Base-by-base conservation (phyloP, 2,329 filamentous ascomycete species). In the Stromatinia cepivora region DNA sequence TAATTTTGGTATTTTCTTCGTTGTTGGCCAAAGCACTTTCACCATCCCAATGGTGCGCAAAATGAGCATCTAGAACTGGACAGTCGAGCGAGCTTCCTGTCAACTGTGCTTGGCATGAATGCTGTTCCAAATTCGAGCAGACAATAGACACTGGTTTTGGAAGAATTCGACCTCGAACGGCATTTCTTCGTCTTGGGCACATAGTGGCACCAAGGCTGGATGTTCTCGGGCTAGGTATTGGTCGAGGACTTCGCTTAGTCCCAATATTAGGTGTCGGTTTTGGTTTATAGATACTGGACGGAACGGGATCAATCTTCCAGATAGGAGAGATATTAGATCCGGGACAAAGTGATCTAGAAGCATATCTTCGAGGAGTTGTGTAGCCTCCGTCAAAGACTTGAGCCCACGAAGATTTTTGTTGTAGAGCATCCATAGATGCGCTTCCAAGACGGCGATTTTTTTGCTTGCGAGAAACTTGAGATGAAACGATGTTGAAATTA, bases 191-290 rank as follows among this genome's bases (percentile, higher is more conserved):
- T 22, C 46, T 48, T 64, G 61, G 61, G 6, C 17, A 5, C 8
- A 53, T 52, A 4, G 61, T 64, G 9, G 61, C 61, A 64, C 61
- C 34, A 39, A 64, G 46, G n/a, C 61, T 64, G 31, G 61, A 64
- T 39, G 15, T 52, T 39, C 61, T 64, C 20, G 61, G 61, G 25
- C 61, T 52, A 42, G 61, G 46, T 20, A 52, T 36, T 53, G n/a
- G 61, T 25, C 34, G 34, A 52, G 61, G n/a, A 22, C 15, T 64
- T 42, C 31, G 34, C 17, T 17, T 36, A n/a, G n/a, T 64, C 34
- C 34, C 31, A 28, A 7, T 52, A 22, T 4, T 28, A 17, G n/a
- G n/a, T 9, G 22, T 39, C 34, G 31, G 34, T n/a, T 64, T 64
- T 25, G 61, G 15, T 39, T 64, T 64, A 5, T 64, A 64, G 31